Evolutionary conservation across 73 alveolate species (phyloP), one percentile per base, ranked within the genome.

Genomic region (Blepharisma stoltei): DNA sequence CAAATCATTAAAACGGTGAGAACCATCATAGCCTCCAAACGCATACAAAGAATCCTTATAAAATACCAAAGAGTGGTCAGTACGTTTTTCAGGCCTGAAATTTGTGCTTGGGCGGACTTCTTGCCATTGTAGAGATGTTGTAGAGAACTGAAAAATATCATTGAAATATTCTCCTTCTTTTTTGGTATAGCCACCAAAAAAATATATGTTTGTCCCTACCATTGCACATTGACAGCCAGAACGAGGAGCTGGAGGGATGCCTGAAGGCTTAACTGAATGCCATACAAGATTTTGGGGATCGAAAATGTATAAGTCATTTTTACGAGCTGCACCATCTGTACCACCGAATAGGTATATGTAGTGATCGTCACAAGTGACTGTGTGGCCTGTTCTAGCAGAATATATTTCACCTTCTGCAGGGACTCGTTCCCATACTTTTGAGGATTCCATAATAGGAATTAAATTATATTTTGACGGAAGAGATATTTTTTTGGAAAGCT

Each of bases 111-210:
- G 84, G 46, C 65, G 83, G 20, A 44, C 6, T 69, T 44, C 68
- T 77, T 55, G 43, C 98, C 98, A 94, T 55, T 23, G 38, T 71
- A 75, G 55, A 23, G 86, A 55, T 8, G 55, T 70, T 20, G 88
- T 84, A 65, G 86, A 82, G 73, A 80, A 94, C 46, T 77, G 76
- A 80, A 73, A 92, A 43, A 92, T 81, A 67, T 94, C 98, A 49
- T 89, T 89, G 94, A 94, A 94, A 83, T 94, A 94, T 67, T 92
- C 97, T 66, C 98, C 98, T 27, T 94, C 97, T 78, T 93, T 92
- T 84, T 88, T 54, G 8, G 95, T 87, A 76, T 83, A 90, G 6
- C 95, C 95, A 32, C 97, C 97, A 78, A 91, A 88, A 55, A 89
- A 89, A 67, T 81, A 90, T 18, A 91, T 48, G 18, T 70, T 18